Evolutionary conservation across 176 grass and related monocot species (phyloP).

Genomic region (Otatea glauca): DNA sequence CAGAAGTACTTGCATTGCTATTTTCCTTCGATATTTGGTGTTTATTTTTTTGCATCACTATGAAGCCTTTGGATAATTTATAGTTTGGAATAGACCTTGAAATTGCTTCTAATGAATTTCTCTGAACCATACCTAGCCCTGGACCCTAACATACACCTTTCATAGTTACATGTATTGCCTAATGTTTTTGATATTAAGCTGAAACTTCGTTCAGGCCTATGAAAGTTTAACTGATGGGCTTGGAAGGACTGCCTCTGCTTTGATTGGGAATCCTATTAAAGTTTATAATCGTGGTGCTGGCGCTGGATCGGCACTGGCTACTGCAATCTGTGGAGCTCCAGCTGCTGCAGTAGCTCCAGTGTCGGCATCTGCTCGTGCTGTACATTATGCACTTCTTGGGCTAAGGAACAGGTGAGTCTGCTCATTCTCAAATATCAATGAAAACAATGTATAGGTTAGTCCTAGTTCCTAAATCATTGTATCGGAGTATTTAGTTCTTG

Average conservation of each 20-base stretch:
- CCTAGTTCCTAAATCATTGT: not conserved
- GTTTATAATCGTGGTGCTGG: constrained; percentile 92
- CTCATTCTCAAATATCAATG: constrained; percentile 10
- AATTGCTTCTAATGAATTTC: not conserved
- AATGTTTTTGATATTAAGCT: constrained; percentile 26
- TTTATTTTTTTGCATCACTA: constrained; percentile 15
- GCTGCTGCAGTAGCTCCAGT: constrained; percentile 93
- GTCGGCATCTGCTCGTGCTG: constrained; percentile 76
- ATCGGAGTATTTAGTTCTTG: not conserved
- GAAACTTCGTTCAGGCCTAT: constrained; percentile 65
- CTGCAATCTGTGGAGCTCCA: constrained; percentile 81
- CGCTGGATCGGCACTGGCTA: constrained; percentile 71
- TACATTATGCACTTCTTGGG: constrained; percentile 81
- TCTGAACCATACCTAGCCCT: not conserved
- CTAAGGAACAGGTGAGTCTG: constrained; percentile 76
- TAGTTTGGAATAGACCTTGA: constrained; percentile 10
- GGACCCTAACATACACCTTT: not conserved
- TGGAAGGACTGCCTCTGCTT: constrained; percentile 75
- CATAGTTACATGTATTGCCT: not conserved
- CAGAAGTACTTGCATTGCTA: not conserved
- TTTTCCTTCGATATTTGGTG: not conserved
- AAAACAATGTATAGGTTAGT: constrained; percentile 12
- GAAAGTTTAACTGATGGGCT: constrained; percentile 93
- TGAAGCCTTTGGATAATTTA: constrained; percentile 2
- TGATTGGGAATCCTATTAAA: constrained; percentile 85